Evolutionary conservation across 208 protist genomes (phyloP).

Genomic region (Acanthamoeba quina): DNA sequence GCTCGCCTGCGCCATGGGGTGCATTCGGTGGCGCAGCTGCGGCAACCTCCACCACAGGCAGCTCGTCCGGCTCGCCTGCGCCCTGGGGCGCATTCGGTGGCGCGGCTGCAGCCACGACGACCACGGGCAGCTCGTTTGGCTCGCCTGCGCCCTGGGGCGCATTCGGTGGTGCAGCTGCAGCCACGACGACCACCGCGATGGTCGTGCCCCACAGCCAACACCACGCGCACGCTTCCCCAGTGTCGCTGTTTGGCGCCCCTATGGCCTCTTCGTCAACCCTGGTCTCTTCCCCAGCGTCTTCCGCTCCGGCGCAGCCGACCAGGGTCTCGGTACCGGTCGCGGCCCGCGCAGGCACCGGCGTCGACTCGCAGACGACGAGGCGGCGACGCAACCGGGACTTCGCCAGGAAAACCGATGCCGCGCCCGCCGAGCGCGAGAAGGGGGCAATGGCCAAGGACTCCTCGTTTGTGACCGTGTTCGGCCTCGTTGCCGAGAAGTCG

Average conservation of each 20-base stretch:
- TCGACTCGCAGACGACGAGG: not conserved
- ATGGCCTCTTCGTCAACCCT: too few relatives aligned
- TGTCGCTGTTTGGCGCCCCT: too few relatives aligned
- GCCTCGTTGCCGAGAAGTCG: not conserved
- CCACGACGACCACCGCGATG: too few relatives aligned
- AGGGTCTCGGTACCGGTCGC: not conserved
- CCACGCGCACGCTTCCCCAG: too few relatives aligned
- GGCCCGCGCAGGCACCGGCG: not conserved
- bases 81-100: not conserved
- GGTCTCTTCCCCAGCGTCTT: not conserved
- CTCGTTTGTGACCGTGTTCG: constrained; percentile 8
- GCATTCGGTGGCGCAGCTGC: too few relatives aligned
- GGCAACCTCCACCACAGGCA: too few relatives aligned
- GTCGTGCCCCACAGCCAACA: not conserved
- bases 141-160: too few relatives aligned
- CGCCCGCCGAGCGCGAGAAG: not conserved
- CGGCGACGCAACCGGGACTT: not conserved
- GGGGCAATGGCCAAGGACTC: not conserved
- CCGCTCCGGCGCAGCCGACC: too few relatives aligned
- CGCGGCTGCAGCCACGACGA: too few relatives aligned
- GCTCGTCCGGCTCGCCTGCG: not conserved
- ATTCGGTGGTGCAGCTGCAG: too few relatives aligned
- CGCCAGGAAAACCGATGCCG: not conserved
- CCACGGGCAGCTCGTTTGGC: not conserved
- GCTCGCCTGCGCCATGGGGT: too few relatives aligned